phyloP scores from a whole-genome alignment of 139 green algal genomes.

The Coccomyxa sp. region DNA sequence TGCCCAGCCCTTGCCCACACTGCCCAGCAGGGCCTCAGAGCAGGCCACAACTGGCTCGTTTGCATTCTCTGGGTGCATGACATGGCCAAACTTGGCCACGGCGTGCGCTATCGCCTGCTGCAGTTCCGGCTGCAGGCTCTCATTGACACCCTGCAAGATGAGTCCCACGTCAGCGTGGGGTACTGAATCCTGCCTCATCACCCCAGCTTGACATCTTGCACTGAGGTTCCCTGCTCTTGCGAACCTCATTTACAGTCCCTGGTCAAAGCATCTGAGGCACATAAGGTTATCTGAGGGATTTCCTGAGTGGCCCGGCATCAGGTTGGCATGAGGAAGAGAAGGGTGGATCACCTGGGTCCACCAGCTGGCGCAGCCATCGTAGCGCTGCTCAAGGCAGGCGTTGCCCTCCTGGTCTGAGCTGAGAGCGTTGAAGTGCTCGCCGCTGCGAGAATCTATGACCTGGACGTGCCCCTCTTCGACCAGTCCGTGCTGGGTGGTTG shows the following conservation, averaged over 20 bases:
- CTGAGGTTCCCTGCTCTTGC: no score
- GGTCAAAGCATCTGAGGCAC: no score
- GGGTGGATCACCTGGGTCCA: slow-evolving; percentile 84
- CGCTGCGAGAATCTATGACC: slow-evolving; percentile 82
- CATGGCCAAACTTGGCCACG: slow-evolving; percentile 84
- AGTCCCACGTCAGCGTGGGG: background rate
- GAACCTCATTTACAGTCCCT: no score
- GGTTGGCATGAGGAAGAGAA: background rate
- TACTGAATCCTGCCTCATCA: no score
- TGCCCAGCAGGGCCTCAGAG: slow-evolving; percentile 45
- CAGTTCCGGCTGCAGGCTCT: slow-evolving; percentile 60
- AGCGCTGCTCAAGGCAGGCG: slow-evolving; percentile 38
- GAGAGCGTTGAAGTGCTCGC: slow-evolving; percentile 71
- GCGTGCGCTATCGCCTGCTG: slow-evolving; percentile 56
- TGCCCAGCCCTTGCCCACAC: slow-evolving; percentile 73
- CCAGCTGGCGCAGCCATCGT: slow-evolving; percentile 93
- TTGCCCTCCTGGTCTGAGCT: background rate
- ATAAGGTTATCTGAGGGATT: no score
- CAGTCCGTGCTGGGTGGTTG: slow-evolving; percentile 89
- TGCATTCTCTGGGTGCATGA: slow-evolving; percentile 89
- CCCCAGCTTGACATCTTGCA: no score
- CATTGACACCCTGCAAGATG: slow-evolving; percentile 36
- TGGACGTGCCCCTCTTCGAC: slow-evolving; percentile 40
- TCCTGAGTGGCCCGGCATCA: no score
- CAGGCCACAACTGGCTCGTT: slow-evolving; percentile 60